These are phyloP conservation scores for Aureobasidium uvarum DNA, from an alignment of 2,329 filamentous ascomycete genomes.

Conservation along the genomic window DNA sequence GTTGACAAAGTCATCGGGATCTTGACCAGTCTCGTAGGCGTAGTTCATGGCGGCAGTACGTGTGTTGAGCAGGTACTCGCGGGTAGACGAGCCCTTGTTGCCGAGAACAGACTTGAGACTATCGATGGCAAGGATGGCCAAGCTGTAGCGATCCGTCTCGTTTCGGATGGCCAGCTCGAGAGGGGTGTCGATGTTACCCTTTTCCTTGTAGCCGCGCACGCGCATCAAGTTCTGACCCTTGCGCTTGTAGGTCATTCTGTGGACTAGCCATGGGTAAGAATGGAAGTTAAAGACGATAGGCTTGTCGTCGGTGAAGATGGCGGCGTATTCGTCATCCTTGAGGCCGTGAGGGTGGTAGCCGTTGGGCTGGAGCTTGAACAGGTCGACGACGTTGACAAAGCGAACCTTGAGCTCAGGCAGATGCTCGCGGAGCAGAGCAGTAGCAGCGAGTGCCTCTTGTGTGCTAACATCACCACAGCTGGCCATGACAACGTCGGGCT, in stretches of 20 bases:
- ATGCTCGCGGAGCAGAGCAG: constrained; percentile 68
- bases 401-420: constrained; percentile 72
- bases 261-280: constrained; percentile 56
- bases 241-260: constrained; percentile 72
- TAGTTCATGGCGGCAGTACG: constrained; percentile 63
- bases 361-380: constrained; percentile 74
- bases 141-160: constrained; percentile 70
- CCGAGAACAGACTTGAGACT: constrained; percentile 58
- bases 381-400: constrained; percentile 75
- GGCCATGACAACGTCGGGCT: constrained; percentile 75
- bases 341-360: constrained; percentile 72
- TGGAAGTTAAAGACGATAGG: constrained; percentile 84
- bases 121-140: constrained; percentile 75
- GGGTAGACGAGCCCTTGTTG: constrained; percentile 61
- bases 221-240: constrained; percentile 66
- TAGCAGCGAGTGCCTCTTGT: constrained; percentile 70
- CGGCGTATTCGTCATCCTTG: constrained; percentile 62
- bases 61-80: constrained; percentile 63
- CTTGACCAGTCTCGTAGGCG: constrained; percentile 68
- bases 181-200: constrained; percentile 80
- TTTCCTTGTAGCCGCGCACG: constrained; percentile 77
- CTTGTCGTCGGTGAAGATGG: constrained; percentile 69
- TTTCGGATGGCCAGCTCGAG: constrained; percentile 76
- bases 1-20: constrained; percentile 63
- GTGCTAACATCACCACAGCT: constrained; percentile 73